These are phyloP conservation scores for Tephrocybe rancida DNA, from an alignment of 768 basidiomycete genomes.

Conservation along the genomic window DNA sequence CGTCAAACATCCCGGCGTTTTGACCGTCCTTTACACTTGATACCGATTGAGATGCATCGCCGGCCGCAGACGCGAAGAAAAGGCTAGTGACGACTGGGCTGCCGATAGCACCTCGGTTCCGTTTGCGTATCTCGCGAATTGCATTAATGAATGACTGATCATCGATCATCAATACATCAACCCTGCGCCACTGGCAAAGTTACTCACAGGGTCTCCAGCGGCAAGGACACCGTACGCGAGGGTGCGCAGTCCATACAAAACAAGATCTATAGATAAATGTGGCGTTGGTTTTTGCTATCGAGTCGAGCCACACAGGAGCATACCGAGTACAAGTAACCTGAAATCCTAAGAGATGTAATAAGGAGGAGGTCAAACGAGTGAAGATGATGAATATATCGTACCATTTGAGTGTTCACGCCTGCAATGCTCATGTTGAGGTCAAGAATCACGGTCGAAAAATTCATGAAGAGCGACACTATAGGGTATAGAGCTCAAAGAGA, in stretches of 20 bases:
- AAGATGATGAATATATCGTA: neutral
- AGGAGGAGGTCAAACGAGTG: neutral
- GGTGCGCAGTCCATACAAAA: conserved; percentile 18
- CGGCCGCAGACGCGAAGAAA: no score
- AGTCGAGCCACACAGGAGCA: neutral
- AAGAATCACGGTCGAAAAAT: conserved; percentile 20
- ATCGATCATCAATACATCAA: neutral
- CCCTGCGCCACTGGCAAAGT: neutral
- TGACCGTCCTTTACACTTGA: no score
- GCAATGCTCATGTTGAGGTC: conserved; percentile 21
- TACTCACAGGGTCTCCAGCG: conserved; percentile 17
- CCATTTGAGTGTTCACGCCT: conserved; percentile 16
- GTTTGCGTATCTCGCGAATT: neutral
- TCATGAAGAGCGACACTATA: conserved; percentile 22
- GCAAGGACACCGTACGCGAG: conserved; percentile 19
- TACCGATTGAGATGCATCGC: no score
- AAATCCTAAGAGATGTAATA: conserved; percentile 14
- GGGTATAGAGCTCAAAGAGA: conserved; percentile 23
- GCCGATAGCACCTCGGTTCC: no score
- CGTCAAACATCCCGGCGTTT: no score
- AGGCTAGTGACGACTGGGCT: no score
- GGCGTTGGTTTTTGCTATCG: neutral
- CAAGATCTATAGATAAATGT: conserved; percentile 19
- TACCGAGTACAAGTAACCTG: conserved; percentile 19
- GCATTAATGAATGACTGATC: neutral